Percentiles rank a stretch among this genome's conserved stretches.
Conservation (phyloP, 805 yeast species). For the Monosporozyma solicola region DNA sequence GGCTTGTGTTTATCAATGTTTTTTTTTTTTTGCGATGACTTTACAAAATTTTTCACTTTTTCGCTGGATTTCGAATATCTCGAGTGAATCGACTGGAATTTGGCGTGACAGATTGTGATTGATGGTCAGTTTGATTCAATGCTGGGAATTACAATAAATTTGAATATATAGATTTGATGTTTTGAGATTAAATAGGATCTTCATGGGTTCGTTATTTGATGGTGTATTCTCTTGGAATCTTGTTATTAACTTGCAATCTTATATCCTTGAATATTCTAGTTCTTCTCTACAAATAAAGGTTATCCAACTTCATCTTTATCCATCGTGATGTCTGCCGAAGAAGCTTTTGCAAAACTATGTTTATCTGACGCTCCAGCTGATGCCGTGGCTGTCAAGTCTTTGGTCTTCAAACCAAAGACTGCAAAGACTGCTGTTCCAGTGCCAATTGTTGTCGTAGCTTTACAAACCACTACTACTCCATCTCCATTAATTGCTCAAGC, state of each 20-base stretch:
- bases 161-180: not conserved
- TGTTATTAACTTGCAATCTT: too few relatives aligned
- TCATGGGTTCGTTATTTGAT: not conserved
- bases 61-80: not conserved
- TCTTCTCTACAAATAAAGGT: not conserved
- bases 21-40: not conserved
- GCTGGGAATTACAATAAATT: too few relatives aligned
- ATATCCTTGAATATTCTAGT: not conserved
- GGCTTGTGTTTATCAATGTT: not conserved
- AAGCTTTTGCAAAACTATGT: conserved; percentile 58
- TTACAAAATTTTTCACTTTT: not conserved
- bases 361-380: conserved; percentile 40
- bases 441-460: conserved; percentile 74
- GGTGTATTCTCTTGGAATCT: not conserved
- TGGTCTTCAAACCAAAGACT: conserved; percentile 87
- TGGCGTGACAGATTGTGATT: not conserved
- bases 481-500: conserved; percentile 52
- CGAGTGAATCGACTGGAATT: not conserved
- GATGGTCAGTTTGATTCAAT: not conserved
- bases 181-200: not conserved
- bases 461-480: conserved; percentile 62
- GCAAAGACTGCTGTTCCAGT: conserved; percentile 71
- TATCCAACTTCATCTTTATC: not conserved
- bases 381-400: conserved; percentile 55
- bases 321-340: conserved; percentile 36